Percentiles rank a stretch among this genome's conserved stretches.
phyloP scores from a whole-genome alignment of 768 basidiomycete species.

The Aureoboletus auriporus region DNA sequence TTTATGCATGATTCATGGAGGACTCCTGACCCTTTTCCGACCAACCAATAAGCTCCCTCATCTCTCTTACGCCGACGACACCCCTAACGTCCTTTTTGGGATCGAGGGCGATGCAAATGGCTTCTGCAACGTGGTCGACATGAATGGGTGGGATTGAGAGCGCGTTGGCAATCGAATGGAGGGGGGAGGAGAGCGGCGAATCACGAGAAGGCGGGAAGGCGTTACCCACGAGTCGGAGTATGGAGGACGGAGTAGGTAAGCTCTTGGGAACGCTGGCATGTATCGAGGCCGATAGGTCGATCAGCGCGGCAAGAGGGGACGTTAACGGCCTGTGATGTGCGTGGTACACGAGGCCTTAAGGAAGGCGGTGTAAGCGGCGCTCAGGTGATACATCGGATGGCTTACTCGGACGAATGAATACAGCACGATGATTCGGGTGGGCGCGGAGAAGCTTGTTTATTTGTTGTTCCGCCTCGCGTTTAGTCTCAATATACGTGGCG shows the following conservation, averaged over 20 bases:
- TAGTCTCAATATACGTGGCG: slow-evolving; percentile 86
- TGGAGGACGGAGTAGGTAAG: slow-evolving; percentile 60
- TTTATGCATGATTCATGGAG: slow-evolving; percentile 15
- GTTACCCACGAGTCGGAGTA: slow-evolving; percentile 53
- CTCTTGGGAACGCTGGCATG: slow-evolving; percentile 56
- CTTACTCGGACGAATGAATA: slow-evolving; percentile 90
- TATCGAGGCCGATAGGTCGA: slow-evolving; percentile 75
- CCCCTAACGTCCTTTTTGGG: slow-evolving; percentile 50
- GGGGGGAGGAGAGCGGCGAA: slow-evolving; percentile 39
- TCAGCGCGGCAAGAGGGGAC: slow-evolving; percentile 76
- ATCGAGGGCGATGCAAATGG: slow-evolving; percentile 64
- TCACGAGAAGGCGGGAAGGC: slow-evolving; percentile 29
- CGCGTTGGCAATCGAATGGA: slow-evolving; percentile 72
- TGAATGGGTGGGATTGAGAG: slow-evolving; percentile 88
- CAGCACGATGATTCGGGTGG: slow-evolving; percentile 51
- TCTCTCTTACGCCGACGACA: slow-evolving; percentile 63
- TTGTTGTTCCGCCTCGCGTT: slow-evolving; percentile 79
- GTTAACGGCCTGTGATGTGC: slow-evolving; percentile 89
- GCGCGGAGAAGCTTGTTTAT: slow-evolving; percentile 53
- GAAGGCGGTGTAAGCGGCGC: not conserved
- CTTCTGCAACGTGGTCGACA: slow-evolving; percentile 91
- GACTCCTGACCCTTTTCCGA: slow-evolving; percentile 28
- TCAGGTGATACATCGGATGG: slow-evolving; percentile 9
- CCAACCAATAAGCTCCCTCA: slow-evolving; percentile 79
- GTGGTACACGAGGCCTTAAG: slow-evolving; percentile 89